These are phyloP conservation scores for Chloroidium sp. DNA, from an alignment of 163 green algal genomes.

Conservation along the genomic window DNA sequence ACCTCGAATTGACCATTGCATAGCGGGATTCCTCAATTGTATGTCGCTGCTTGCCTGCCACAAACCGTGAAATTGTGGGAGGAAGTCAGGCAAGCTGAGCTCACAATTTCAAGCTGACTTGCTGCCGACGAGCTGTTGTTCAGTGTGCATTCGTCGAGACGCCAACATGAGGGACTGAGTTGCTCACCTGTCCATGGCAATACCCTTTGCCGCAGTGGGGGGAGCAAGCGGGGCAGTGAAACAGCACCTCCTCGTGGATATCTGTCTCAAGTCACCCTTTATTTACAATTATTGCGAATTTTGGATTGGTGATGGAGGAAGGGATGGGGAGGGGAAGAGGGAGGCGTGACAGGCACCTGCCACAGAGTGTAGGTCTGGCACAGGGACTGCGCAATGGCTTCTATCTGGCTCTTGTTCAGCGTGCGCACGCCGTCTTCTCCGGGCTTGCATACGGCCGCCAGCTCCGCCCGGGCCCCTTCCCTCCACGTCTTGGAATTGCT, in stretches of 20 bases:
- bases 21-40: too few relatives aligned
- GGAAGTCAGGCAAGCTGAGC: background rate
- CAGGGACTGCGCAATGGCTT: slow-evolving; percentile 60
- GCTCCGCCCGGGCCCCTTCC: background rate
- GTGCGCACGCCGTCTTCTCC: too few relatives aligned
- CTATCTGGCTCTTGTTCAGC: slow-evolving; percentile 67
- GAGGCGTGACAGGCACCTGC: slow-evolving; percentile 28
- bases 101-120: background rate
- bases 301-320: too few relatives aligned
- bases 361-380: slow-evolving; percentile 62
- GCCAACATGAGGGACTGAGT: background rate
- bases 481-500: background rate
- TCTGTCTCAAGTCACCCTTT: background rate
- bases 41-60: too few relatives aligned
- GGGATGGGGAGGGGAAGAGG: too few relatives aligned
- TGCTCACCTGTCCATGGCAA: background rate
- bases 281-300: too few relatives aligned
- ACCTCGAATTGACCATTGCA: too few relatives aligned
- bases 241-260: background rate
- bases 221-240: background rate
- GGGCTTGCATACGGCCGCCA: too few relatives aligned
- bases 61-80: too few relatives aligned
- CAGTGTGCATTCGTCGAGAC: background rate
- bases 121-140: slow-evolving; percentile 2
- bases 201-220: background rate